These are phyloP conservation scores for Helichrysum umbraculigerum DNA, from an alignment of 129 eudicot species.

Conservation along the genomic window DNA sequence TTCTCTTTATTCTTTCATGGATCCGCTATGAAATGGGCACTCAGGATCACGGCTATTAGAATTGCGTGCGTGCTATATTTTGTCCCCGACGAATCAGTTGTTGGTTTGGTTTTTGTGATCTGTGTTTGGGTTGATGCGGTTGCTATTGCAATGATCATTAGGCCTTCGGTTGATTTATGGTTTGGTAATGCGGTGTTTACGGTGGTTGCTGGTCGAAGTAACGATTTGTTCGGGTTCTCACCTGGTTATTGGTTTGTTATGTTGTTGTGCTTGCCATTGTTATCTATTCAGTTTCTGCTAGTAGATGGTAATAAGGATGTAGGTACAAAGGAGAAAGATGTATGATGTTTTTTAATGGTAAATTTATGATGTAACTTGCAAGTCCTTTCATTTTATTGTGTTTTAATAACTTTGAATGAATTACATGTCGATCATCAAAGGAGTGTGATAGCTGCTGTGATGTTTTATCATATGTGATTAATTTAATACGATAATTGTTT, in stretches of 20 bases:
- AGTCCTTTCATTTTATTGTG: no score
- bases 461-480: no score
- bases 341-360: slow-evolving; percentile 2
- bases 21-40: slow-evolving; percentile 22
- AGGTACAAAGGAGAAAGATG: slow-evolving; percentile 29
- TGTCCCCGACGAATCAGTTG: slow-evolving; percentile 16
- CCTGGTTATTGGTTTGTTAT: slow-evolving; percentile 15
- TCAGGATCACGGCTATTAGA: slow-evolving; percentile 25
- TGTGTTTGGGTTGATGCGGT: slow-evolving; percentile 33
- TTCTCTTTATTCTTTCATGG: slow-evolving; percentile 15
- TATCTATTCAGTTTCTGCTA: neutral
- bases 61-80: neutral
- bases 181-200: slow-evolving; percentile 12
- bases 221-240: slow-evolving; percentile 16
- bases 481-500: no score
- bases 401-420: no score
- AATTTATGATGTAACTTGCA: neutral
- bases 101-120: slow-evolving; percentile 26
- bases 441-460: no score
- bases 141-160: slow-evolving; percentile 25
- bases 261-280: slow-evolving; percentile 13
- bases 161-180: slow-evolving; percentile 23
- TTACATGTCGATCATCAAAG: no score
- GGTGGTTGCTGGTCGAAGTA: slow-evolving; percentile 27
- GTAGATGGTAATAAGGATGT: slow-evolving; percentile 12